These are phyloP conservation scores for Plasmodium chabaudi DNA, from an alignment of 169 alveolate genomes.

Conservation along the genomic window DNA sequence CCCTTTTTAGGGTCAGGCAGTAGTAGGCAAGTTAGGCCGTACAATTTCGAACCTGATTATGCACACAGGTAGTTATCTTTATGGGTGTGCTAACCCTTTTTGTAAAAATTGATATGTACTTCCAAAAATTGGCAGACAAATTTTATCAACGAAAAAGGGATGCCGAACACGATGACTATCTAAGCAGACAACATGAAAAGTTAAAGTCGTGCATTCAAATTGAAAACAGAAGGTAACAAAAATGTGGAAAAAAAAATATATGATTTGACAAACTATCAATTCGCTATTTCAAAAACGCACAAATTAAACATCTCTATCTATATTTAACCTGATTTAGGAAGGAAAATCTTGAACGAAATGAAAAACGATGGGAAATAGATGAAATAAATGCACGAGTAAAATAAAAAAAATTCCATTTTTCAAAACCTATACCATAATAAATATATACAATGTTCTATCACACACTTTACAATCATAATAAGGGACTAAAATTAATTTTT, in stretches of 20 bases:
- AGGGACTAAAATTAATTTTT: too few species aligned
- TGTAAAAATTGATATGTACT: too few species aligned
- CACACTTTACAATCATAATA: background rate
- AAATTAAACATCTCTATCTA: background rate
- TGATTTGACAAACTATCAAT: background rate
- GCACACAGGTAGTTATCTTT: too few species aligned
- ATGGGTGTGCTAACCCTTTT: too few species aligned
- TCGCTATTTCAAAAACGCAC: background rate
- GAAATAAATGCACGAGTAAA: slow-evolving; percentile 47
- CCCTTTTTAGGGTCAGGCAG: background rate
- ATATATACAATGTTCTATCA: background rate
- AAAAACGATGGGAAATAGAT: slow-evolving; percentile 35
- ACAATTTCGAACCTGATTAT: too few species aligned
- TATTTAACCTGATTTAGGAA: slow-evolving; percentile 1
- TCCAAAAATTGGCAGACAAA: background rate
- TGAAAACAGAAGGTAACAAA: slow-evolving; percentile 56
- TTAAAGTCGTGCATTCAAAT: slow-evolving; percentile 30
- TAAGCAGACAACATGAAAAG: slow-evolving; percentile 31
- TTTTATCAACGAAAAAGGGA: slow-evolving; percentile 35
- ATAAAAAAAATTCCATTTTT: background rate
- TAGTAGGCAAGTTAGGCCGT: too few species aligned
- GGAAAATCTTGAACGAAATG: slow-evolving; percentile 50
- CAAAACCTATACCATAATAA: background rate
- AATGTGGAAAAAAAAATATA: background rate
- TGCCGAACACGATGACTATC: slow-evolving; percentile 32